A percentile compares a stretch with the other conserved stretches of the same genome.
Conservation (phyloP, 2,329 filamentous ascomycete species). For the Paecilomyces fulvus region DNA sequence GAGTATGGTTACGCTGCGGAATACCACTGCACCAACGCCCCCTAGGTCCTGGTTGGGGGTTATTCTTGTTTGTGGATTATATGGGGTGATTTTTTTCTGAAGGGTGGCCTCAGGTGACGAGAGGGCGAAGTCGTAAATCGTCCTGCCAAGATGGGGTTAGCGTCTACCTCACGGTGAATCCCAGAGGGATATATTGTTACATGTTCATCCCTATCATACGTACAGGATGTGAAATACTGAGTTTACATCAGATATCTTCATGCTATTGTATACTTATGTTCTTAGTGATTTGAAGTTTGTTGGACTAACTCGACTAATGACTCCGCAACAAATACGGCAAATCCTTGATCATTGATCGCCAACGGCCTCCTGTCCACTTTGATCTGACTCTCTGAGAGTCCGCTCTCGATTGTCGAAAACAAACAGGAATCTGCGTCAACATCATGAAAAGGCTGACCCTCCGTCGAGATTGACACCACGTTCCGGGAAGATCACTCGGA, state of each 20-base stretch:
- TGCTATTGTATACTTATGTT: not conserved
- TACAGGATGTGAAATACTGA: not conserved
- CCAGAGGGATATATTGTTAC: too few species aligned
- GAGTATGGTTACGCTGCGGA: not conserved
- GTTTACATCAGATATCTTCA: not conserved
- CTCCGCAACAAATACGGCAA: slow-evolving; percentile 19
- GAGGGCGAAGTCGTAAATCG: too few species aligned
- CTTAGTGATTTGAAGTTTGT: not conserved
- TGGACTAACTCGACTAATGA: slow-evolving; percentile 13
- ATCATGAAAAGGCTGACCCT: slow-evolving; percentile 47
- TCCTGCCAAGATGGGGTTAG: too few species aligned
- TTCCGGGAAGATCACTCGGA: slow-evolving; percentile 52
- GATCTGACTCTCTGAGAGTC: slow-evolving; percentile 43
- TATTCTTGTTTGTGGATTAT: too few species aligned
- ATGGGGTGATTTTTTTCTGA: too few species aligned
- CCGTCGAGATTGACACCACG: slow-evolving; percentile 53
- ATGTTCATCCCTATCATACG: too few species aligned
- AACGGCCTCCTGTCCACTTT: slow-evolving; percentile 39
- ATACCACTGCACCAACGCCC: too few species aligned
- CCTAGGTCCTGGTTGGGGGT: too few species aligned
- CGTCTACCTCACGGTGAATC: too few species aligned
- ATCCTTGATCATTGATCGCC: slow-evolving; percentile 22
- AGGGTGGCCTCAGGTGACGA: too few species aligned
- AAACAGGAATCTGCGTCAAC: slow-evolving; percentile 39
- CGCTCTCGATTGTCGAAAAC: slow-evolving; percentile 40